A percentile compares a stretch with the other conserved stretches of the same genome.
Conservation (phyloP, 257 asterid species). For the Solanum piurae region DNA sequence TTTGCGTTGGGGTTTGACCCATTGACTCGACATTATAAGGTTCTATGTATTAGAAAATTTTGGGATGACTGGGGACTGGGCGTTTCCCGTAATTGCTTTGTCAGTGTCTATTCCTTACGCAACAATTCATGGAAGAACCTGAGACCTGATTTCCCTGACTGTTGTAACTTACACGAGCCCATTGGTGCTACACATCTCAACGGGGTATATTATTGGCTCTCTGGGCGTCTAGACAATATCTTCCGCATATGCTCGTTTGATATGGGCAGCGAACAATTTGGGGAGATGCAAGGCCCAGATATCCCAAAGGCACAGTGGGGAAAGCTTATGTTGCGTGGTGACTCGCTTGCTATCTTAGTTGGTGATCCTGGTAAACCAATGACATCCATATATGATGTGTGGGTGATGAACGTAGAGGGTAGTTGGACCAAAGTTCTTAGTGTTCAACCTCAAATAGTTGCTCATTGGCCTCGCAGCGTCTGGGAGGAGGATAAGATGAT, state of each 20-base stretch:
- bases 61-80: not conserved
- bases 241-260: not conserved
- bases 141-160: not conserved
- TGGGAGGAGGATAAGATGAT: not conserved
- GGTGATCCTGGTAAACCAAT: not conserved
- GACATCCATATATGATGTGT: not conserved
- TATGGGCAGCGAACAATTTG: not conserved
- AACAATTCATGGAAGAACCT: not conserved
- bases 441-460: not conserved
- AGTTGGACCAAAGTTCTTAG: not conserved
- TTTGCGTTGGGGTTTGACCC: not conserved
- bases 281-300: not conserved
- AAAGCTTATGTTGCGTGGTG: not conserved
- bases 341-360: not conserved
- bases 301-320: not conserved
- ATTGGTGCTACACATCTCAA: not conserved
- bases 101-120: not conserved
- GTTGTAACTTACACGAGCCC: not conserved
- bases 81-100: not conserved
- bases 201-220: not conserved
- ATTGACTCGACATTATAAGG: not conserved
- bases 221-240: not conserved
- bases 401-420: not conserved
- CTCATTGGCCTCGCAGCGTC: not conserved
- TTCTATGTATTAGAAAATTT: not conserved